Percentiles rank a stretch among this genome's conserved stretches.
phyloP scores from a whole-genome alignment of 768 basidiomycete genomes.

The Serendipita sp. region DNA sequence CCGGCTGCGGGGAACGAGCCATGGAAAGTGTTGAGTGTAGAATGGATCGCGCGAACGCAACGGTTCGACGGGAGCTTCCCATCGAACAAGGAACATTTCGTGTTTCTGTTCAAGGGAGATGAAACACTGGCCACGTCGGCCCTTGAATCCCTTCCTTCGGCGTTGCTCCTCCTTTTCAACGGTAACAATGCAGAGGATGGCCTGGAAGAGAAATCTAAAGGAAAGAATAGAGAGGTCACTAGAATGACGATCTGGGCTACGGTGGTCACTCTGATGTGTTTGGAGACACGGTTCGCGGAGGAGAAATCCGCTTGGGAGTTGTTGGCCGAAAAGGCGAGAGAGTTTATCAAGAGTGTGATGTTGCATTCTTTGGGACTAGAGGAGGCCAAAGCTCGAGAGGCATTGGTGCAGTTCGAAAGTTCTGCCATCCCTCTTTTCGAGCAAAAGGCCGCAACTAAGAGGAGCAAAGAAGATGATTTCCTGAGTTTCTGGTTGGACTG shows the following conservation, averaged over 20 bases:
- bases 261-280: conserved; percentile 28
- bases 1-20: neutral
- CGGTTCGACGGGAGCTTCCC: neutral
- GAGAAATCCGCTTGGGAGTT: conserved; percentile 28
- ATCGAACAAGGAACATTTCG: neutral
- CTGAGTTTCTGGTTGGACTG: no score
- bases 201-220: no score
- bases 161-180: neutral
- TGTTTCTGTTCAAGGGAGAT: neutral
- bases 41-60: neutral
- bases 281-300: conserved; percentile 22
- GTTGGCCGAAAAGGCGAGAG: conserved; percentile 26
- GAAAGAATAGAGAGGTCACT: no score
- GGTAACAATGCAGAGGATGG: neutral
- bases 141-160: neutral
- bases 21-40: neutral
- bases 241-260: conserved; percentile 30
- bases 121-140: neutral
- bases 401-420: neutral
- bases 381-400: neutral
- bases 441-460: no score
- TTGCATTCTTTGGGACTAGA: neutral
- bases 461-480: no score
- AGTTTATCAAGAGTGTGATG: conserved; percentile 15
- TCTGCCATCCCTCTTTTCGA: neutral